Conservation (phyloP, 495 filamentous ascomycete genomes). For the Staphylotrichum longicolle region DNA sequence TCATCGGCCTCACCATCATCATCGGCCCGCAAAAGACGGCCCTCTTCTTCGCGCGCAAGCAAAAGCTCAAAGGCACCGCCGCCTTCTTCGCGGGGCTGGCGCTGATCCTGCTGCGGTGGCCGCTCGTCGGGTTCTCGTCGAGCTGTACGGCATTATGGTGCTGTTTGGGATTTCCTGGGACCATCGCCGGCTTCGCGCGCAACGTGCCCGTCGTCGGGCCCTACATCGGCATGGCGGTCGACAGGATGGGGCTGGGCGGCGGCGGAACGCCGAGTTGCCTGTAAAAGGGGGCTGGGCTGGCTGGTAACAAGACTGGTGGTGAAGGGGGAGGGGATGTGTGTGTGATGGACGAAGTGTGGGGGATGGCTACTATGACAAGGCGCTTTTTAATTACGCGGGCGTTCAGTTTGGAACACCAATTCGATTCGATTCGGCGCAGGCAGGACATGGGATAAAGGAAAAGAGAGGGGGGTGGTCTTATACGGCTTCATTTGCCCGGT, state of each 20-base stretch:
- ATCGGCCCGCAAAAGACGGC: constrained; percentile 91
- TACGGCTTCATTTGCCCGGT: not conserved
- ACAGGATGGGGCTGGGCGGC: constrained; percentile 57
- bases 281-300: constrained; percentile 42
- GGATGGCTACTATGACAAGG: not conserved
- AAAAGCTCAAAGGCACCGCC: constrained; percentile 88
- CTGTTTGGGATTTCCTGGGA: constrained; percentile 96
- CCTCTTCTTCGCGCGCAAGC: constrained; percentile 86
- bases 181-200: constrained; percentile 80
- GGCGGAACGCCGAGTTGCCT: constrained; percentile 73
- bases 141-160: constrained; percentile 87
- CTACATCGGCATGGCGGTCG: constrained; percentile 68
- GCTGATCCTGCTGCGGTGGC: constrained; percentile 85
- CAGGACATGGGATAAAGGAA: not conserved
- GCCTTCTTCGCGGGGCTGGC: constrained; percentile 83
- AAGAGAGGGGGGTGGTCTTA: not conserved
- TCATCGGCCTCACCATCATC: constrained; percentile 89
- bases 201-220: constrained; percentile 84
- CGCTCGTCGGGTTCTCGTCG: constrained; percentile 85
- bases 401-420: too few species aligned
- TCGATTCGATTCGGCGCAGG: too few species aligned
- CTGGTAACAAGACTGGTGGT: not conserved
- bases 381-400: not conserved
- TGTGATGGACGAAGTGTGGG: not conserved
- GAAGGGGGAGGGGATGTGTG: not conserved